Base-by-base conservation (phyloP, 2,329 filamentous ascomycete genomes). In the Colletotrichum shisoi region DNA sequence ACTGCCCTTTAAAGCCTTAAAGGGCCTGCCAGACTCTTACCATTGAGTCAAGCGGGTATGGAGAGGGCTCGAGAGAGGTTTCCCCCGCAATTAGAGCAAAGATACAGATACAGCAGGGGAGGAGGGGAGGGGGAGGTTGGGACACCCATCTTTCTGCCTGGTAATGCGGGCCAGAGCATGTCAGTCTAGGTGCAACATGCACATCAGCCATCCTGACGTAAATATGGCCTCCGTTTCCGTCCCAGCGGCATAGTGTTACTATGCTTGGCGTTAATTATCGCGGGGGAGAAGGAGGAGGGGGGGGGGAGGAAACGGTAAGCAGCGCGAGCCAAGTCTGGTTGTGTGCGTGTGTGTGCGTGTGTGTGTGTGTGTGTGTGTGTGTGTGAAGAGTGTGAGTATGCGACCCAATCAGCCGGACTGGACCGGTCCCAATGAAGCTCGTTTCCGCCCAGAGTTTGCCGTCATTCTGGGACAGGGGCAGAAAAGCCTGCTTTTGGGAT, bases 391-490 rank as follows among this genome's bases (percentile, higher is more conserved):
- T 19, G 27, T 34, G 40, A 34, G 60, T 46, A 62, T 37, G 60
- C 60, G 60, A 39, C 44, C 48, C 62, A 64, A 64, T 61, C 62
- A 64, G 48, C 54, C 54, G 54, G 49, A 27, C 54, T 46, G 42
- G 12, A 34, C 31, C 42, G 27, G 54, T n/a, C n/a, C 54, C 54
- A 57, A 46, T 46, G n/a, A 24, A 57, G 42, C 42, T 58, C 49
- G 31, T 31, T 53, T 53, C 31, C 49, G 12, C 12, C 39, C 39
- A 40, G 39, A 5, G 54, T 21, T 21, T 9, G 7, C 42, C 27
- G 44, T 58, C 56, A 53, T 39, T 6, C 17, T 15, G 49, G 49
- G 13, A 15, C 31, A 53, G 45, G 45, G 4, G 3, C 13, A 2
- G n/a, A 4, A 39, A 52, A 37, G 31, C 49, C 49, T 37, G 31